Percentiles rank a stretch among this genome's conserved stretches.
These are phyloP conservation scores for Cladosporium sp. DNA, from an alignment of 2,329 filamentous ascomycete species.

Conservation along the genomic window DNA sequence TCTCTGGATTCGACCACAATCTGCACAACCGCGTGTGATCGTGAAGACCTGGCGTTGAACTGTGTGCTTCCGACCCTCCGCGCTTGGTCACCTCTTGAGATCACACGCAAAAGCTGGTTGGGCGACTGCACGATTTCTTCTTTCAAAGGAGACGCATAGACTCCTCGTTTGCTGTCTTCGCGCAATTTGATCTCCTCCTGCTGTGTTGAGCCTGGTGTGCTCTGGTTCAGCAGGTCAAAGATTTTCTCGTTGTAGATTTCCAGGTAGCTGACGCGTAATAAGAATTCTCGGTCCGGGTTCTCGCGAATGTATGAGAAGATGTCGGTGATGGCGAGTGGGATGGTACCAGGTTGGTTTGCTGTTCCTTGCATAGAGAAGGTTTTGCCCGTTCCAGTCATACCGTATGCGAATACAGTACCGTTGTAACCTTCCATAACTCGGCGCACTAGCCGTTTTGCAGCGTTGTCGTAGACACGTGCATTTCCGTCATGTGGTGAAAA, in stretches of 20 bases:
- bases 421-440: conserved; percentile 99
- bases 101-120: conserved; percentile 89
- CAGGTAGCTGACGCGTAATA: conserved; percentile 93
- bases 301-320: conserved; percentile 99
- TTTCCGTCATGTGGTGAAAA: conserved; percentile 95
- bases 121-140: conserved; percentile 99
- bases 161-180: conserved; percentile 92
- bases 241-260: conserved; percentile 99
- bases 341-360: conserved; percentile 90
- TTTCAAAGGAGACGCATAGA: conserved; percentile 93
- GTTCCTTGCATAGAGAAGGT: conserved; percentile 99
- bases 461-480: conserved; percentile 88
- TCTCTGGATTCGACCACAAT: conserved; percentile 97
- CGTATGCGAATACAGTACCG: conserved; percentile 96
- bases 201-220: conserved; percentile 53
- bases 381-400: conserved; percentile 98
- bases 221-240: conserved; percentile 81
- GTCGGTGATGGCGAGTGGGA: conserved; percentile 94
- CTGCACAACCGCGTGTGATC: conserved; percentile 96
- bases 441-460: conserved; percentile 87
- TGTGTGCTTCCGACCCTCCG: conserved; percentile 90
- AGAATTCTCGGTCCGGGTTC: conserved; percentile 88
- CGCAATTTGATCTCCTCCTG: conserved; percentile 96
- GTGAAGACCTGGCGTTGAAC: conserved; percentile 93
- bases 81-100: conserved; percentile 88